Percentiles rank a stretch among this genome's conserved stretches.
These are phyloP conservation scores for Scheffersomyces spartinae DNA, from an alignment of 805 yeast genomes.

Conservation along the genomic window DNA sequence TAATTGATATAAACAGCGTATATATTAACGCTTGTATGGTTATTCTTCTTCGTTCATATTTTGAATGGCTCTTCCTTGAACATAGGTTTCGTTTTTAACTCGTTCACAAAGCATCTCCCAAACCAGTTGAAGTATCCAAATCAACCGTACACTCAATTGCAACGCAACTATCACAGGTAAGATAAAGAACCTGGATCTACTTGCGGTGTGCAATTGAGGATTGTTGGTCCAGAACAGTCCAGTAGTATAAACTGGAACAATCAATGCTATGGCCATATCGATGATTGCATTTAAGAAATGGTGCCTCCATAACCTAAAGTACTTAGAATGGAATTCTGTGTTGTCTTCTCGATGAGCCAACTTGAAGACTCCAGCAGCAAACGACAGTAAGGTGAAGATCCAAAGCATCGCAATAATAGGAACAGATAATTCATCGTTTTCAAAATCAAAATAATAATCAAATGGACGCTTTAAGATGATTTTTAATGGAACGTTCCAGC, in stretches of 20 bases:
- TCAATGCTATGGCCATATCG: constrained; percentile 1
- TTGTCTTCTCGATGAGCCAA: too few relatives aligned
- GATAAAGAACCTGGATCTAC: constrained; percentile 1
- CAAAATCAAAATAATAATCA: background rate
- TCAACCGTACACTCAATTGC: constrained; percentile 5
- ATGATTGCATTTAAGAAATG: too few relatives aligned
- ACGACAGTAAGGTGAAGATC: too few relatives aligned
- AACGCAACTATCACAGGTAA: constrained; percentile 5
- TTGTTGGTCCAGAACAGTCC: background rate
- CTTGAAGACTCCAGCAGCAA: too few relatives aligned
- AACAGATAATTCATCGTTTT: background rate
- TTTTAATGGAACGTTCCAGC: constrained; percentile 1
- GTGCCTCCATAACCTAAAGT: too few relatives aligned
- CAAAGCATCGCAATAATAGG: too few relatives aligned
- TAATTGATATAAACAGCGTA: constrained; percentile 1
- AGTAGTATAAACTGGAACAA: constrained; percentile 1
- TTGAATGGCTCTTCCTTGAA: constrained; percentile 28
- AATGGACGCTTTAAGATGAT: background rate
- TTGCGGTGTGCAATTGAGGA: background rate
- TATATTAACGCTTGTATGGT: background rate
- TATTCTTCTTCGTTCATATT: constrained; percentile 11
- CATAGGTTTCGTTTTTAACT: constrained; percentile 28
- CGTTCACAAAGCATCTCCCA: constrained; percentile 18
- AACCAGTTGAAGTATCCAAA: constrained; percentile 5
- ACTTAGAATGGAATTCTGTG: too few relatives aligned